These are phyloP conservation scores for Neocatenulostroma microsporum DNA, from an alignment of 2,329 filamentous ascomycete genomes.

Conservation along the genomic window DNA sequence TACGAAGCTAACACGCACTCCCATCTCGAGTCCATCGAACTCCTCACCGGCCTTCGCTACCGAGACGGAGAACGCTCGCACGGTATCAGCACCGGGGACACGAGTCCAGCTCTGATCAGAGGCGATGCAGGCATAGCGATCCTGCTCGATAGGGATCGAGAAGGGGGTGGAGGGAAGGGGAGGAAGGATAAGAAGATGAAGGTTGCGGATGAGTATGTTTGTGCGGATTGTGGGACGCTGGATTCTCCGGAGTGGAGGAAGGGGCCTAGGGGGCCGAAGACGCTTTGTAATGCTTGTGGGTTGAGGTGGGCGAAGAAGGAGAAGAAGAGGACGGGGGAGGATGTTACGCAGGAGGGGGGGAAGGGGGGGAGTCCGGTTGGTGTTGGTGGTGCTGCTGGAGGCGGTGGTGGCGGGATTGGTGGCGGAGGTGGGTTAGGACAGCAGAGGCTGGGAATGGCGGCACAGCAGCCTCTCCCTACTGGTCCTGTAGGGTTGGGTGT, in stretches of 20 bases:
- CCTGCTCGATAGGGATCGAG: slow-evolving; percentile 70
- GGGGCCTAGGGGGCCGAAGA: slow-evolving; percentile 86
- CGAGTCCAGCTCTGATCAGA: slow-evolving; percentile 70
- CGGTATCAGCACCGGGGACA: slow-evolving; percentile 79
- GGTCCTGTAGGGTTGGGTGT: too few species aligned
- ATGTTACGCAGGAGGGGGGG: too few species aligned
- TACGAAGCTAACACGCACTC: slow-evolving; percentile 63
- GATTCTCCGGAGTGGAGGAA: slow-evolving; percentile 96
- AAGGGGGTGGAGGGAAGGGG: slow-evolving; percentile 64
- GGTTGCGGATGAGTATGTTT: slow-evolving; percentile 77
- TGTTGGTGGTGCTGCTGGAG: background rate
- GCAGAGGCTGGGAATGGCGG: too few species aligned
- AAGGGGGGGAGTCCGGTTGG: slow-evolving; percentile 1
- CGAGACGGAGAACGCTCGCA: slow-evolving; percentile 80
- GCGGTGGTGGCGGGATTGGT: too few species aligned
- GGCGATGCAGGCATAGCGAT: slow-evolving; percentile 84
- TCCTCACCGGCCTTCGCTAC: slow-evolving; percentile 83
- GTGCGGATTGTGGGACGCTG: slow-evolving; percentile 87
- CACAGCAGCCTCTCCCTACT: too few species aligned
- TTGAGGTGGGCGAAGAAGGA: slow-evolving; percentile 35
- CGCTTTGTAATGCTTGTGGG: slow-evolving; percentile 90
- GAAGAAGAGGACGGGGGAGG: slow-evolving; percentile 29
- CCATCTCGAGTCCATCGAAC: slow-evolving; percentile 82
- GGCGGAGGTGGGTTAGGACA: too few species aligned
- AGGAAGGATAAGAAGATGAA: slow-evolving; percentile 88